phyloP scores from a whole-genome alignment of 2,329 filamentous ascomycete species.

The Alternaria incomplexa region DNA sequence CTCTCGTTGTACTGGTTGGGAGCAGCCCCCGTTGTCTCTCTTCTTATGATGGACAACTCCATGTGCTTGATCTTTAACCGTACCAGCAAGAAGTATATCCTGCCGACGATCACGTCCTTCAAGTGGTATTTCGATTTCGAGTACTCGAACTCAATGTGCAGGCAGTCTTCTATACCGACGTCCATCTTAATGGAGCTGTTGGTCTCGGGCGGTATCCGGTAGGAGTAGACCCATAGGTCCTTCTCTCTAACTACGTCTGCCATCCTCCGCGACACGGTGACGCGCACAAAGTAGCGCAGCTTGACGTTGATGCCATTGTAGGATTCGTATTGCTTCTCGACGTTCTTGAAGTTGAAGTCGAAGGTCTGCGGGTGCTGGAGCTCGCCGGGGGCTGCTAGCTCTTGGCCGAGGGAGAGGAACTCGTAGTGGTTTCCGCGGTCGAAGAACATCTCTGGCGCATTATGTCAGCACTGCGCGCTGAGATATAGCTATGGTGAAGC shows the following conservation, averaged over 20 bases:
- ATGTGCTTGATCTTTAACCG: slow-evolving; percentile 99
- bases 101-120: slow-evolving; percentile 97
- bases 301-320: slow-evolving; percentile 99
- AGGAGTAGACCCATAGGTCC: slow-evolving; percentile 99
- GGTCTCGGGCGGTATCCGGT: slow-evolving; percentile 96
- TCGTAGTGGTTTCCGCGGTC: slow-evolving; percentile 99
- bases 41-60: slow-evolving; percentile 96
- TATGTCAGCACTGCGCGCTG: slow-evolving; percentile 17
- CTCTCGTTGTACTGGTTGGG: slow-evolving; percentile 99
- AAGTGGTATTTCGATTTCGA: slow-evolving; percentile 99
- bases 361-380: slow-evolving; percentile 98
- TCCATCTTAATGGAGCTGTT: slow-evolving; percentile 99
- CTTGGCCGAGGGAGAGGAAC: slow-evolving; percentile 95
- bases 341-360: slow-evolving; percentile 99
- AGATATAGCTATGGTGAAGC: not conserved
- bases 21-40: slow-evolving; percentile 94
- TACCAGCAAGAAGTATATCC: slow-evolving; percentile 97
- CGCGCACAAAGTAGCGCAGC: slow-evolving; percentile 95
- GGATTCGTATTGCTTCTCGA: slow-evolving; percentile 99
- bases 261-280: slow-evolving; percentile 96
- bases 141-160: slow-evolving; percentile 99
- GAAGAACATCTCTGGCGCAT: slow-evolving; percentile 90
- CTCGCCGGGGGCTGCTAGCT: slow-evolving; percentile 94
- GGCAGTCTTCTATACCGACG: slow-evolving; percentile 97
- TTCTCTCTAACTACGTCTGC: slow-evolving; percentile 98